Evolutionary conservation across 192 early-diverging fungal genomes (phyloP), one percentile per base, ranked within the genome.

Genomic region (Borealophlyctis nickersoniae): DNA sequence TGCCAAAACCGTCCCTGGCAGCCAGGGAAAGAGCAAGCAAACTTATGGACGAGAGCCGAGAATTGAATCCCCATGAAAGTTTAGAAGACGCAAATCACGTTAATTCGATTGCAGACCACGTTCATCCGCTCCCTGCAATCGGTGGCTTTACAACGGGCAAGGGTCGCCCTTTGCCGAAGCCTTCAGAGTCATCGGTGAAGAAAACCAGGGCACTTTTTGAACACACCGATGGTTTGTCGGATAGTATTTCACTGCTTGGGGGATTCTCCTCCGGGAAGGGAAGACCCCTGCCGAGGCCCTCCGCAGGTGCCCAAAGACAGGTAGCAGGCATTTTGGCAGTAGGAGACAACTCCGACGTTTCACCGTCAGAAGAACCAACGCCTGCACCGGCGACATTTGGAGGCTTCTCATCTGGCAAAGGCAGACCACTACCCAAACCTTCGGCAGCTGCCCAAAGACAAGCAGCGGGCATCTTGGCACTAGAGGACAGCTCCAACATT

Each of bases 251-350:
- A 27, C 14, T 55, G 14, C n/a, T n/a, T 9, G 2, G 62, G 52
- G 36, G 51, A 16, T 65, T 65, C 36, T 54, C 63, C 14, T 56
- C 63, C 5, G 63, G 63, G 19, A 16, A 32, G 27, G 63, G 63
- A 5, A 65, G 31, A 35, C 34, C 31, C 7, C 26, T 65, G 31
- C 28, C 35, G 54, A 13, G n/a, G 65, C 19, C 55, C 2, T 59
- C 65, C 11, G 36, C 4, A 9, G 30, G 19, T 13, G 56, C 65
- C 22, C 55, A 14, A 0, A 24, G 19, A 7, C 35, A 50, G 4
- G 56, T 33, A 1, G 13, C 4, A 19, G 14, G 23, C 2, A n/a
- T 26, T 16, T 24, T n/a, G 32, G 58, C 33, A 45, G 32, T 3
- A 36, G 32, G 19, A 34, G 30, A 36, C 1, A 19, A 27, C 32